Base-by-base conservation (phyloP, 2,329 filamentous ascomycete genomes). In the Elsinoe necatrix region DNA sequence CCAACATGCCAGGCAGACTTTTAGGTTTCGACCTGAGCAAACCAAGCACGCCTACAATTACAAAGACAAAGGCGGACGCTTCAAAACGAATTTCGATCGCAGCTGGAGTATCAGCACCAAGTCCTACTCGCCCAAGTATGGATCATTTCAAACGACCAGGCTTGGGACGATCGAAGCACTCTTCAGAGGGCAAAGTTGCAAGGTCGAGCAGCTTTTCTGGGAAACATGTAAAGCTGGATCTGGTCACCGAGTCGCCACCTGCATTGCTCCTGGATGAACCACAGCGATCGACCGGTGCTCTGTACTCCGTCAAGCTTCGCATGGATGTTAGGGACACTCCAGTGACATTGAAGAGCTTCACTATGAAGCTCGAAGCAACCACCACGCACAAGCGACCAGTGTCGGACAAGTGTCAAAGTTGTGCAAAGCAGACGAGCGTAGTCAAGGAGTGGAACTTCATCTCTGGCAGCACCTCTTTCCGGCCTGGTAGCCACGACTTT, bases 381-480 rank as follows among this genome's bases (percentile, higher is more conserved):
- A 80, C 84, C 45, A 81, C 80, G 27, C 89, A 88, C 63, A 95
- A 92, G 78, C 86, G 86, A 63, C 90, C 92, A 0, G 90, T 92
- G 61, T 81, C 82, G 54, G 76, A 79, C 59, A 85, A 95, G 69
- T 98, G 93, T 76, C 69, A 77, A 52, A 85, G 88, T 54, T 97
- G 93, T 75, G 73, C 80, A 59, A 79, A 80, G 61, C 84, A 87
- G 67, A 80, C 78, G 58, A 89, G 83, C 34, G 83, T 90, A 68
- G 72, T 97, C 60, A 85, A 86, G 69, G 82, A 78, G 55, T 96
- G 90, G 89, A 80, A 81, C 29, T 87, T 97, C 65, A 73, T 95
- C 58, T 79, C 78, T 16, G 76, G 80, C 58, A 65, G 75, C 9
- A 69, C 73, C 14, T 65, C 65, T 1, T 73, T 79, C 63, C 71